Percentiles rank a stretch among this genome's conserved stretches.
Conservation (phyloP, 2,329 filamentous ascomycete genomes). For the Penicillium occitanis region DNA sequence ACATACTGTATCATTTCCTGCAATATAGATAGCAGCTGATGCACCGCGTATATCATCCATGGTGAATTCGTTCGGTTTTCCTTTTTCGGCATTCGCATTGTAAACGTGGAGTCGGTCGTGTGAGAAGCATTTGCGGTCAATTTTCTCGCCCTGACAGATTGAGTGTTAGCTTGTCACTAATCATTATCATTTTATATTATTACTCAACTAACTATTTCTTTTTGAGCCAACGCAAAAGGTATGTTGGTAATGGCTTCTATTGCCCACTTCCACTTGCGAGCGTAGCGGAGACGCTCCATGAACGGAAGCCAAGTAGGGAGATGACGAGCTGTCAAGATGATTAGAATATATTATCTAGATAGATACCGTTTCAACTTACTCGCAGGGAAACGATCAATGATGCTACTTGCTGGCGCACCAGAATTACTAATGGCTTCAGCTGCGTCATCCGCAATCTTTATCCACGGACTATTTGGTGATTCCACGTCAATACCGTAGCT, state of each 20-base stretch:
- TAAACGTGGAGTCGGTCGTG: background rate
- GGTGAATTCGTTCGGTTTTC: constrained; percentile 9
- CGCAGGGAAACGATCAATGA: constrained; percentile 11
- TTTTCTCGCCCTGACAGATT: background rate
- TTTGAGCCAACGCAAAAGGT: background rate
- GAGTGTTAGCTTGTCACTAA: background rate
- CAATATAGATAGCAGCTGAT: constrained; percentile 8
- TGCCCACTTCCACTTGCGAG: constrained; percentile 11
- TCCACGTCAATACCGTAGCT: constrained; percentile 15
- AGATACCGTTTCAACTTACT: background rate
- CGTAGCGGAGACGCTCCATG: constrained; percentile 13
- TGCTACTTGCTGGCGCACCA: constrained; percentile 5
- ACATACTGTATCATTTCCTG: constrained; percentile 9
- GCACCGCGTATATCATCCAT: constrained; percentile 10
- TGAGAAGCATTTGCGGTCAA: constrained; percentile 12
- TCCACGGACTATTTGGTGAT: background rate
- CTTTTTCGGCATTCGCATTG: constrained; percentile 8
- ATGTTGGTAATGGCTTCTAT: constrained; percentile 11
- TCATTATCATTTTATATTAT: background rate
- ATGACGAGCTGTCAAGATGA: background rate
- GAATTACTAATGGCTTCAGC: constrained; percentile 12
- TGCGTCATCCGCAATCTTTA: constrained; percentile 9
- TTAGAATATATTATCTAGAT: background rate
- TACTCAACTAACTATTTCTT: background rate
- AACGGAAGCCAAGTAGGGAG: constrained; percentile 15